Evolutionary conservation across 2,329 filamentous ascomycete species (phyloP).

Genomic region (Aspergillus sp.): DNA sequence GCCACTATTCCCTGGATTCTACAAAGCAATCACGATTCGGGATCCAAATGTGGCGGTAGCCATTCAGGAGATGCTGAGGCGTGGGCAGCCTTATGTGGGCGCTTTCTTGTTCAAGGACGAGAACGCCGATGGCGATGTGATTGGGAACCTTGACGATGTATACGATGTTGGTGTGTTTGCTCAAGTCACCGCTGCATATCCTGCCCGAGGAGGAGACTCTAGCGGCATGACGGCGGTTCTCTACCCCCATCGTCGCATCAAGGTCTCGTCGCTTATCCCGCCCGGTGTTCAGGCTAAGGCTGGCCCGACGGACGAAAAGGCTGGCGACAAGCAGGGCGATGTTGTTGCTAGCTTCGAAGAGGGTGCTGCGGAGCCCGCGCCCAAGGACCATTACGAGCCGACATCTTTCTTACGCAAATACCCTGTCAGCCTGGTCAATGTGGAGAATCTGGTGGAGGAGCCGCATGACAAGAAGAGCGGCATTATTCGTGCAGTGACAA

Average conservation of each 20-base stretch:
- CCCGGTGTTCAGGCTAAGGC: slow-evolving; percentile 41
- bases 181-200: slow-evolving; percentile 93
- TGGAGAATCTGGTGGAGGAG: slow-evolving; percentile 84
- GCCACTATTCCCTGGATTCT: slow-evolving; percentile 93
- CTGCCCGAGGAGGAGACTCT: slow-evolving; percentile 72
- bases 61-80: slow-evolving; percentile 92
- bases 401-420: slow-evolving; percentile 87
- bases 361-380: slow-evolving; percentile 51
- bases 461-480: slow-evolving; percentile 83
- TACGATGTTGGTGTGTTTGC: slow-evolving; percentile 96
- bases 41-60: slow-evolving; percentile 85
- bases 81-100: slow-evolving; percentile 93
- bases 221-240: slow-evolving; percentile 82
- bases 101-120: slow-evolving; percentile 97
- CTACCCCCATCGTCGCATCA: slow-evolving; percentile 91
- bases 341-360: slow-evolving; percentile 97
- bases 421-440: slow-evolving; percentile 86
- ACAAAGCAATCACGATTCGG: slow-evolving; percentile 95
- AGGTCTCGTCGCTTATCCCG: slow-evolving; percentile 72
- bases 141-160: slow-evolving; percentile 81
- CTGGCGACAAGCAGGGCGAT: slow-evolving; percentile 71
- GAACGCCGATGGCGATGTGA: slow-evolving; percentile 84
- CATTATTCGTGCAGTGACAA: slow-evolving; percentile 82
- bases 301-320: slow-evolving; percentile 28
- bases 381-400: slow-evolving; percentile 62